Evolutionary conservation across 1,284 basidiomycete species (phyloP), one percentile per base, ranked within the genome.

Genomic region (Tilletia setariae): DNA sequence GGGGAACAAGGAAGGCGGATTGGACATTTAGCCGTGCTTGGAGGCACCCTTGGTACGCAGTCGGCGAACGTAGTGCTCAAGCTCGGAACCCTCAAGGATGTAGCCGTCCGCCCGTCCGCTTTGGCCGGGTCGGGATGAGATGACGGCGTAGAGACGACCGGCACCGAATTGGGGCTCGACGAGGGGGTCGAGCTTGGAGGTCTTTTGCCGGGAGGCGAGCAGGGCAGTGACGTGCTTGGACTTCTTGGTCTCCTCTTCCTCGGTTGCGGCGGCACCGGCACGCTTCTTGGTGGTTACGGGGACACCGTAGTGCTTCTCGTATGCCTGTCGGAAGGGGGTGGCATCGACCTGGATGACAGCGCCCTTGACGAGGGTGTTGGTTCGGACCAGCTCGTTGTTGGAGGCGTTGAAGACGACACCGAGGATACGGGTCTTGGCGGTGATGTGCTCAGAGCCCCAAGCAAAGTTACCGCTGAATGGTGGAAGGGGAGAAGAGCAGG

Each of bases 271-370:
- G 21, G 71, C 70, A 43, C 75, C 75, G 42, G 73, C 75, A 70
- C 80, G 78, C 53, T 78, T 76, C 76, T 78, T 79, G 66, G 73
- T 79, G 67, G 79, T 81, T 67, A 82, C 79, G 64, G 80, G 78
- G 72, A 79, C 73, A 63, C 80, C 80, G 74, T 82, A 82, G 79
- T 80, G 76, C 80, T 82, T 82, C 78, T 82, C 80, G 76, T 80
- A 82, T 32, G 79, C 78, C 72, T 79, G 75, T 59, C 80, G 80
- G 80, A 82, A 82, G 30, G 80, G 80, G 23, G 79, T 82, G 42
- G 80, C 80, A 64, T 82, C 80, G 63, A 82, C 76, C 76, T 82
- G 80, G 67, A 82, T 79, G 65, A 82, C 75, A 72, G 78, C 78
- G 59, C 74, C 73, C 78, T 82, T 82, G 66, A 82, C 80, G 28